Evolutionary conservation across 2,329 filamentous ascomycete species (phyloP), one percentile per base, ranked within the genome.

Genomic region (Pseudogymnoascus sp.): DNA sequence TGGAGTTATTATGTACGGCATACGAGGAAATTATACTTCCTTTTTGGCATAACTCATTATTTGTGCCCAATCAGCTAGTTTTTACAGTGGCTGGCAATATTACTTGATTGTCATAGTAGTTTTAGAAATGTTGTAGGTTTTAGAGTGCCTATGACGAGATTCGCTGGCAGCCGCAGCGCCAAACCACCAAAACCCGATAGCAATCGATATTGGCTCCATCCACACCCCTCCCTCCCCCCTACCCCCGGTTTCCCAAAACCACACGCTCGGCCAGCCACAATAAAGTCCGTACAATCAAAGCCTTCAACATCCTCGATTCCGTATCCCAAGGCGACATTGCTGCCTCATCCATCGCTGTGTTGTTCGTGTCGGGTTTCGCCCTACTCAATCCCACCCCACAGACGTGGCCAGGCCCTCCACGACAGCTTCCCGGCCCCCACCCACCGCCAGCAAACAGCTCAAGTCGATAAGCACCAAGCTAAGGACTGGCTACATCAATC

Each of bases 381-480:
- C 50, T 21, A 56, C 50, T 56, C 50, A 35, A 56, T 56, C 29
- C 50, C 50, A 4, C 29, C n/a, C 50, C 29, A 3, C 50, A 8
- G 29, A 56, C 29, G 50, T 56, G 50, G 50, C 50, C 29, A 56
- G 50, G 50, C 50, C 50, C 50, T 56, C 50, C 29, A 16, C 26
- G 19, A 33, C 50, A 56, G 50, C 50, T 56, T 56, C 50, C 29
- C 50, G 50, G 47, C 50, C 29, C 50, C 50, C 50, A 33, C 50
- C 50, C 50, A 33, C 29, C 50, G 50, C 50, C 50, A 56, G 29
- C 50, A 56, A 56, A 56, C 50, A 33, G 50, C 50, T 56, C 29
- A 56, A 35, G 29, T 53, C 50, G 50, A 56, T 56, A 56, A 56
- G 50, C 50, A 56, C 50, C 50, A 35, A 56, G 50, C 50, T 56